These are phyloP conservation scores for Zymoseptoria brevis DNA, from an alignment of 2,329 filamentous ascomycete species.

Conservation along the genomic window DNA sequence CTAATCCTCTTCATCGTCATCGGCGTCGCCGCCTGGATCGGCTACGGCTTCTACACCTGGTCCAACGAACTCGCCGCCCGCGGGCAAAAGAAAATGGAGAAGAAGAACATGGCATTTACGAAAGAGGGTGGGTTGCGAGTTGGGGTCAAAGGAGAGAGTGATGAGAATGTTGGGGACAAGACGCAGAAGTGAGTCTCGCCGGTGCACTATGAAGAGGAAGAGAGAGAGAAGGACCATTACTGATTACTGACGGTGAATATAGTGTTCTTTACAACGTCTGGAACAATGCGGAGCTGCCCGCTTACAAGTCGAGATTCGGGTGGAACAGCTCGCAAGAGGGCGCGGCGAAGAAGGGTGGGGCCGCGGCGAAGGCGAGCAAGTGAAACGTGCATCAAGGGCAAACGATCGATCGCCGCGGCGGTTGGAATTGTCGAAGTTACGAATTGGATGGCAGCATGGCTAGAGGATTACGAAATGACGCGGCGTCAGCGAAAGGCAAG, in stretches of 20 bases:
- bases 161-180: conserved; percentile 64
- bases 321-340: conserved; percentile 24
- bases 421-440: not conserved
- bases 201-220: too few relatives aligned
- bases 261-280: conserved; percentile 44
- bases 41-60: conserved; percentile 64
- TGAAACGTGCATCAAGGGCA: too few relatives aligned
- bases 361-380: conserved; percentile 3
- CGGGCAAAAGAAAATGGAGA: conserved; percentile 62
- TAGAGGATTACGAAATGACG: not conserved
- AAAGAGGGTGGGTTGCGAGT: conserved; percentile 66
- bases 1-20: conserved; percentile 55
- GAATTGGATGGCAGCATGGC: not conserved
- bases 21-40: conserved; percentile 53
- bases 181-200: conserved; percentile 58
- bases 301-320: conserved; percentile 30
- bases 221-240: too few relatives aligned
- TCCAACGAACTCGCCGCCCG: conserved; percentile 57
- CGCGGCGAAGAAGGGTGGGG: conserved; percentile 1
- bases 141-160: conserved; percentile 59
- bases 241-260: not conserved
- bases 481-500: not conserved
- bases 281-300: conserved; percentile 34
- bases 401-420: not conserved
- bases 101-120: conserved; percentile 66